Base-by-base conservation (phyloP, 768 basidiomycete genomes). In the Clathrus columnatus region DNA sequence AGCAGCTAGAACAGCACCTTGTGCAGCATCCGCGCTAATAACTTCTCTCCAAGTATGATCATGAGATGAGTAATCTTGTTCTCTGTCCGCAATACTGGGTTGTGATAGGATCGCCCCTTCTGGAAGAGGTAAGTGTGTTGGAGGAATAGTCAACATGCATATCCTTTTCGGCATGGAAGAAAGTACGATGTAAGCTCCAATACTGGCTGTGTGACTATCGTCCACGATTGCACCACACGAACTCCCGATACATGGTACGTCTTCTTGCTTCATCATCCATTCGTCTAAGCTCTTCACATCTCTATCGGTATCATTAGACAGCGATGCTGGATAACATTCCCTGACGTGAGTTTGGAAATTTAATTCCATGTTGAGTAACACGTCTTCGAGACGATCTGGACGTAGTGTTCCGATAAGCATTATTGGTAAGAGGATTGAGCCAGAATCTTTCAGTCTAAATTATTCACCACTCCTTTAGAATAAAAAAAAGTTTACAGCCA, bases 51-150 rank as follows among this genome's bases (percentile, higher is more conserved):
- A 53, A 14, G 14, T 11, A 7, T 27, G 6, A 23, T 53, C 41
- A 18, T 53, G 36, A n/a, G 30, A 36, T 23, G 7, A 18, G 28
- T 44, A 23, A 10, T 18, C 7, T 17, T 45, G 14, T 0, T 53
- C 36, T 8, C 51, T 41, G 42, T 53, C 51, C 18, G 51, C 51
- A 11, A 53, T 41, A 24, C 51, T 53, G 14, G 51, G 51, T 44
- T 53, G 51, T 5, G 51, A 43, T 1, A 53, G 26, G 28, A 53
- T 18, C 36, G 11, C 45, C 20, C 51, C 51, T 8, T 53, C 44
- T 8, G 42, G 21, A 17, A 53, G 36, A 14, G 11, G 4, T 8
- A 32, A 36, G 1, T 16, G 17, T 5, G 51, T 26, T 28, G 36
- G 51, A 11, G 51, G 51, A n/a, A 44, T 41, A 3, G 51, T 53